Evolutionary conservation across 192 early-diverging fungal genomes (phyloP), one percentile per base, ranked within the genome.

Genomic region (Gorgonomyces haynaldii): DNA sequence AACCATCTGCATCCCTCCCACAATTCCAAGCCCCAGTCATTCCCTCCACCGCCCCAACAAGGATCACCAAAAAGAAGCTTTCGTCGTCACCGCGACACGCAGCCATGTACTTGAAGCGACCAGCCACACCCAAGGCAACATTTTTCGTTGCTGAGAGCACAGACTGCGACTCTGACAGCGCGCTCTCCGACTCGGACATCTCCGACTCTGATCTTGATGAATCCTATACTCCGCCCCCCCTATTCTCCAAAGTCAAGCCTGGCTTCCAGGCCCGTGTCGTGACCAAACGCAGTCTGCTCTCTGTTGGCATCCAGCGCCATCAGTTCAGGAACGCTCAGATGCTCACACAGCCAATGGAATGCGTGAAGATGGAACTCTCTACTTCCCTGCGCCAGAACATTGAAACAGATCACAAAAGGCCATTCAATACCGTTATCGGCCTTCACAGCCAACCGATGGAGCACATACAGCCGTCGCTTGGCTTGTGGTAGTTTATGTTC

Each of bases 201-300:
- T 55, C 58, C 26, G 58, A 56, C 44, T 57, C 46, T 8, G 43
- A 43, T 8, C 9, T 10, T 4, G 50, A 57, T 30, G 42, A 52
- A 12, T 26, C 29, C 50, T 42, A 34, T 4, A 6, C 21, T 0
- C 51, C 55, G 36, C 20, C 19, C 5, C 37, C 47, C 1, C 6
- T 52, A 16, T 57, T 52, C 37, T 31, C 37, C 16, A 57, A 50
- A 27, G 21, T 52, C 37, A 43, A 43, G 26, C 15, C 16, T 16
- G 15, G 25, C 15, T 31, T 31, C 12, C 16, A 28, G 15, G 17
- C 19, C 42, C 15, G 17, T 12, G 13, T 36, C 5, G 23, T 26
- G 12, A 38, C 22, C n/a, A 49, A 49, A 17, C 25, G 46, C 4
- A 26, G 23, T 1, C 46, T 49, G 4, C 15, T 49, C 4, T 49